Base-by-base conservation (phyloP, 2,329 filamentous ascomycete species). In the Aureobasidium sp. region DNA sequence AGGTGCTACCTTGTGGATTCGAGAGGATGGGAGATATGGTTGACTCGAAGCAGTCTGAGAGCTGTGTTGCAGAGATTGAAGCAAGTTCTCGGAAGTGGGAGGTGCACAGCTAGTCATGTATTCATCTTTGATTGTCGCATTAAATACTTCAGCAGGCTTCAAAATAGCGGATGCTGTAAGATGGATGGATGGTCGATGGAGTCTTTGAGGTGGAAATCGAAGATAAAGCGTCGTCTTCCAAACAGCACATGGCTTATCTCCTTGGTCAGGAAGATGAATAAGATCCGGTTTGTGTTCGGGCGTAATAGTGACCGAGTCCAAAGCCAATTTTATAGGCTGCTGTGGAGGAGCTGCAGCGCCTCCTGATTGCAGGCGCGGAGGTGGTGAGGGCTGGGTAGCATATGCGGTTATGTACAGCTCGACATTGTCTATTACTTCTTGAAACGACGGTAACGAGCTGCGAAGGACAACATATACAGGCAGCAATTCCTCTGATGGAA, bases 1-100 rank as follows among this genome's bases (percentile, higher is more conserved):
- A 15, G 88, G 88, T 12, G 86, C 84, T 5, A 91, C 87, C 63
- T 86, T 83, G 41, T 86, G 89, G 26, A 92, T 87, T 46, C 88
- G 81, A 64, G 88, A 78, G 2, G 88, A 87, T 15, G 88, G 91
- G 2, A 92, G 78, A 29, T 83, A 82, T 46, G 88, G 88, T 67
- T 80, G 80, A 32, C 84, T 75, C 24, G 55, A 59, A 39, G 86
- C 84, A 17, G 76, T 78, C 20, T 91, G 77, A 29, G 85, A 82
- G 69, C 90, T 88, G 65, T 78, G 78, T 57, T 81, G 79, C 65
- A 92, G 89, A 2, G 88, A 82, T 69, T 88, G 86, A 13, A 92
- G 81, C 27, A 92, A 77, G 71, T 92, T 92, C 66, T 90, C 78
- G 1, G 87, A 85, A 3, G 85, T 82, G 0, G 88, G 84, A 17